Evolutionary conservation across 2,329 filamentous ascomycete genomes (phyloP), one percentile per base, ranked within the genome.

Genomic region (Pyrenochaeta sp.): DNA sequence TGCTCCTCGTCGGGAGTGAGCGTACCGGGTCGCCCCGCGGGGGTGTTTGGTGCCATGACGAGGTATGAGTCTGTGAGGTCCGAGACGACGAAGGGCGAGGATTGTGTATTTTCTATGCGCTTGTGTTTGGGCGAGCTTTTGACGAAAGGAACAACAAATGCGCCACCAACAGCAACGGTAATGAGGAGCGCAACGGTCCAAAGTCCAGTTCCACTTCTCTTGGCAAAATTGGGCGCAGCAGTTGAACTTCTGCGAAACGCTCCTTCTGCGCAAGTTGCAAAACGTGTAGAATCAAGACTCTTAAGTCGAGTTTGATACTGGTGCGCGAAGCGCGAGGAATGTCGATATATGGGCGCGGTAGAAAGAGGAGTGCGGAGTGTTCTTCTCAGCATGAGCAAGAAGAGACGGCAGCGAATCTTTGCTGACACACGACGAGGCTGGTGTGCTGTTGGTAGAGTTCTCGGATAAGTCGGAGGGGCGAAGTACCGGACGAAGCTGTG

Each of bases 1-100:
- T 83, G 82, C 62, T 96, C 90, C 74, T 99, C 86, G 51, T 96
- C 92, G 3, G 84, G 72, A n/a, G 92, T 96, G 45, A 99, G 79
- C 58, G 89, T 96, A 46, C 90, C 91, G 41, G 90, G 83, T 49
- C 91, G 85, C 39, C 94, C 94, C 24, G 87, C 82, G 30, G 80
- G 81, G 20, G 63, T 65, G 41, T 69, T 65, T 15, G 68, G 61
- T 27, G 71, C 60, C 73, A 77, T 77, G 45, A 61, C 58, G 53
- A 68, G 62, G 44, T 56, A 66, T 6, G 65, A 69, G 41, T 66
- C 53, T 41, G 64, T 60, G 21, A 53, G 47, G 30, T 58, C 32
- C 22, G 59, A 35, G 41, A 48, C 32, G 32, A 64, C 44, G 43
- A 65, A 61, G n/a, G 32, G 44, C 18, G 49, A 22, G 7, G 51